A percentile compares a stretch with the other conserved stretches of the same genome.
Evolutionary conservation across 75 land plant species (phyloP).

Genomic region (Sequoiadendron giganteum): DNA sequence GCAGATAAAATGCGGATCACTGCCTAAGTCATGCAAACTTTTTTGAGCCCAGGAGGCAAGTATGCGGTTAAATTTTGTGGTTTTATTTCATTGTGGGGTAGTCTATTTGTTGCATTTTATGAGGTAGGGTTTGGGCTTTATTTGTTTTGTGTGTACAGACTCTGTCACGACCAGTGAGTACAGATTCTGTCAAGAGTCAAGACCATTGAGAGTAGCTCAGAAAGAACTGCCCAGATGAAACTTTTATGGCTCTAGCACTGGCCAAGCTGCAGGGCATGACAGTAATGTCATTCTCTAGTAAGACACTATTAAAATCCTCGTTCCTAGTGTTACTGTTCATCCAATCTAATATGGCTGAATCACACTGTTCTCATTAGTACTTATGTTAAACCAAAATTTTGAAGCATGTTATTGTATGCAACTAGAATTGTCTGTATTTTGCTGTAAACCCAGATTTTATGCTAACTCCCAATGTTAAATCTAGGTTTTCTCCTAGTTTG

Average conservation of each 20-base stretch:
- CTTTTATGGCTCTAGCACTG: conserved; percentile 92
- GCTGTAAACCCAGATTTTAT: not conserved
- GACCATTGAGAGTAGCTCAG: conserved; percentile 20
- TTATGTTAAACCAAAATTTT: not conserved
- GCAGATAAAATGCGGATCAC: too few relatives aligned
- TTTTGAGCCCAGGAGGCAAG: too few relatives aligned
- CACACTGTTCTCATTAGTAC: not conserved
- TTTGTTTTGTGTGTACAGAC: conserved; percentile 30
- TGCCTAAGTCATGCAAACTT: too few relatives aligned
- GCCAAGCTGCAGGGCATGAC: conserved; percentile 91
- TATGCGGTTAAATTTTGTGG: too few relatives aligned
- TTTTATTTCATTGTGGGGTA: too few relatives aligned
- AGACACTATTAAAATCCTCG: not conserved
- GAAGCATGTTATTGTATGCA: not conserved
- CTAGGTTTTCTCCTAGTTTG: not conserved
- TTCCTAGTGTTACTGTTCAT: not conserved
- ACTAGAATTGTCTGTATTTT: too few relatives aligned
- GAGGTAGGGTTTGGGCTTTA: not conserved
- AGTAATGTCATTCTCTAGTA: conserved; percentile 91
- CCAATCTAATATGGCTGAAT: not conserved
- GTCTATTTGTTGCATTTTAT: too few relatives aligned
- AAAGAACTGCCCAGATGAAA: conserved; percentile 87
- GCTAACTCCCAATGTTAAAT: not conserved
- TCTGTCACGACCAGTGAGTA: conserved; percentile 50
- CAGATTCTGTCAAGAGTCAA: too few relatives aligned